A percentile compares a stretch with the other conserved stretches of the same genome.
Conservation (phyloP, 2,329 filamentous ascomycete genomes). For the Colletotrichum cereale region DNA sequence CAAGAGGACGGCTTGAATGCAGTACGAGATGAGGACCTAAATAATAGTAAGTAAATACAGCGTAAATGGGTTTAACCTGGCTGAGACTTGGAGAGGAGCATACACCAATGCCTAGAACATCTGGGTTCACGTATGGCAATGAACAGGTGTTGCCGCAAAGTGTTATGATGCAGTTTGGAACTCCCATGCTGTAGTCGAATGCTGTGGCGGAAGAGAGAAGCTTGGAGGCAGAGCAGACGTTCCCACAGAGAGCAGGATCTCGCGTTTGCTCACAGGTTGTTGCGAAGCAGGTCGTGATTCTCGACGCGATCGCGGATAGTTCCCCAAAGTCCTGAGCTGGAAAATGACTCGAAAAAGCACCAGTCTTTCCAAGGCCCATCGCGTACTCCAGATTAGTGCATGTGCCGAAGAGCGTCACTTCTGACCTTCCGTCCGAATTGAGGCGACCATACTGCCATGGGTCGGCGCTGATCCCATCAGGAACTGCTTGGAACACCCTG, state of each 20-base stretch:
- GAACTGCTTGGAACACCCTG: background rate
- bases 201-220: background rate
- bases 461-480: background rate
- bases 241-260: background rate
- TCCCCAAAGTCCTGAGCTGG: background rate
- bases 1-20: background rate
- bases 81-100: no score
- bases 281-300: background rate
- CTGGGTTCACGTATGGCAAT: background rate
- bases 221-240: background rate
- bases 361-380: background rate
- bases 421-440: background rate
- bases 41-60: no score
- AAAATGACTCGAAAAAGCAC: background rate
- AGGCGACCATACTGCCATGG: background rate
- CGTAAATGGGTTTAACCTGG: no score
- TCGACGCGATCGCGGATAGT: background rate
- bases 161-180: background rate
- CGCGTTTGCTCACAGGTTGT: slow-evolving; percentile 3
- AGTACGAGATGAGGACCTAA: background rate
- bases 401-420: no score
- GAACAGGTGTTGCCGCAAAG: background rate
- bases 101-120: background rate
- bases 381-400: no score
- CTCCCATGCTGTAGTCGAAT: background rate